phyloP scores from a whole-genome alignment of 169 alveolate genomes.

The Plasmodium chabaudi region DNA sequence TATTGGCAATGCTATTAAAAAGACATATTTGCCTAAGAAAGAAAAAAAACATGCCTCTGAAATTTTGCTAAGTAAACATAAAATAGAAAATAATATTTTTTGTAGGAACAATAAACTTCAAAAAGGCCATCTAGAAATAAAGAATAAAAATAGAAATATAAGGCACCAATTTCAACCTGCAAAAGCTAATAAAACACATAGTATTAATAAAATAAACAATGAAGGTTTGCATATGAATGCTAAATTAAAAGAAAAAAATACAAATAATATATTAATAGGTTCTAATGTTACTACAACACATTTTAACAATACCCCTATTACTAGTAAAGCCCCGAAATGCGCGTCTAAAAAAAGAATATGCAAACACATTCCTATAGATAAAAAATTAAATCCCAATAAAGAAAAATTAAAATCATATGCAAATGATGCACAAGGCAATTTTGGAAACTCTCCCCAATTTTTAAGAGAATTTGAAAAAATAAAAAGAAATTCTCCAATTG shows the following conservation, averaged over 20 bases:
- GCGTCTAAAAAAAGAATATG: background rate
- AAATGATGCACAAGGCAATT: background rate
- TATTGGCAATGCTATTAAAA: conserved; percentile 3
- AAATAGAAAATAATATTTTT: background rate
- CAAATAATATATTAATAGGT: background rate
- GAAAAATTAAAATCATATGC: background rate
- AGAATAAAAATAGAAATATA: conserved; percentile 10
- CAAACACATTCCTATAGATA: conserved; percentile 17
- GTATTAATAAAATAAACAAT: conserved; percentile 6
- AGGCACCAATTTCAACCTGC: background rate
- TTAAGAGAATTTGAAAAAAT: conserved; percentile 8
- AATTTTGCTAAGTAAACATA: conserved; percentile 1
- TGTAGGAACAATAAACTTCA: conserved; percentile 3
- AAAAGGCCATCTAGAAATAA: conserved; percentile 9
- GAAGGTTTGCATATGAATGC: background rate
- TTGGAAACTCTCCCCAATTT: background rate
- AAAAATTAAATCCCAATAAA: conserved; percentile 10
- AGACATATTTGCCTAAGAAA: conserved; percentile 4
- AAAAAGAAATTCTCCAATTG: conserved; percentile 2
- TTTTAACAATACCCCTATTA: background rate
- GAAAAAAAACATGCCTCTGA: conserved; percentile 11
- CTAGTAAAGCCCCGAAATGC: background rate
- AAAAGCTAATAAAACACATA: background rate
- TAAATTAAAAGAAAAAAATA: background rate
- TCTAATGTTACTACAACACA: background rate